Evolutionary conservation across 2,329 filamentous ascomycete genomes (phyloP).

Genomic region (Moelleriella libera): DNA sequence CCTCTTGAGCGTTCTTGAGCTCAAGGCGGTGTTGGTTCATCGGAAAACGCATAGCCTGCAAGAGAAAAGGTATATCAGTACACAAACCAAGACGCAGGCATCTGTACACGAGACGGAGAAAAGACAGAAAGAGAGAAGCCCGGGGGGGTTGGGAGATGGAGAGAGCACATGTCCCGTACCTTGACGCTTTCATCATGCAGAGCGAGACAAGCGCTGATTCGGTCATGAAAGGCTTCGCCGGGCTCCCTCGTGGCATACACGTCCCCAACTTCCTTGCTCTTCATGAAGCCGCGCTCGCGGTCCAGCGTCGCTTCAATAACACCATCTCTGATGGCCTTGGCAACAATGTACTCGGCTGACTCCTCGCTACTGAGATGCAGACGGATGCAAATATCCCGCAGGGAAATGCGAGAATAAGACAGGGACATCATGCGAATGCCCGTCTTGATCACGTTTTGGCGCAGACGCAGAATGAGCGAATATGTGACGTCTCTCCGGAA

Average conservation of each 20-base stretch:
- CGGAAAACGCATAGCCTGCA: slow-evolving; percentile 89
- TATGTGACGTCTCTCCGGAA: slow-evolving; percentile 94
- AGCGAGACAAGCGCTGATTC: slow-evolving; percentile 79
- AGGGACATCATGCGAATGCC: slow-evolving; percentile 98
- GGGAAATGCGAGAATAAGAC: slow-evolving; percentile 91
- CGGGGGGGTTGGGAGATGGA: too few relatives aligned
- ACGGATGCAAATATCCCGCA: slow-evolving; percentile 93
- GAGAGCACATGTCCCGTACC: slow-evolving; percentile 33
- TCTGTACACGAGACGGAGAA: background rate
- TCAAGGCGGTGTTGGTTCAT: slow-evolving; percentile 98
- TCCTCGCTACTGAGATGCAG: slow-evolving; percentile 90
- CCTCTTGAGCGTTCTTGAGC: slow-evolving; percentile 95
- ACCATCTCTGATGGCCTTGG: slow-evolving; percentile 93
- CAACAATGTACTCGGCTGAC: slow-evolving; percentile 97
- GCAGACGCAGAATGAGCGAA: slow-evolving; percentile 82
- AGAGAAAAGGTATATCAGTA: background rate
- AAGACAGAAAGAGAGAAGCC: background rate
- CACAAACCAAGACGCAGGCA: background rate
- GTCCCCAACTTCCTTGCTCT: slow-evolving; percentile 92
- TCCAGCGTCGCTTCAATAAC: slow-evolving; percentile 93
- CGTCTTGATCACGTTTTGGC: slow-evolving; percentile 98
- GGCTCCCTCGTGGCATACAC: slow-evolving; percentile 94
- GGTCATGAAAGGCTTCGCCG: slow-evolving; percentile 93
- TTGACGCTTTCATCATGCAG: slow-evolving; percentile 97
- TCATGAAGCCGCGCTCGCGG: slow-evolving; percentile 93